Conservation (phyloP, 768 basidiomycete genomes). For the Lactarius vividus region DNA sequence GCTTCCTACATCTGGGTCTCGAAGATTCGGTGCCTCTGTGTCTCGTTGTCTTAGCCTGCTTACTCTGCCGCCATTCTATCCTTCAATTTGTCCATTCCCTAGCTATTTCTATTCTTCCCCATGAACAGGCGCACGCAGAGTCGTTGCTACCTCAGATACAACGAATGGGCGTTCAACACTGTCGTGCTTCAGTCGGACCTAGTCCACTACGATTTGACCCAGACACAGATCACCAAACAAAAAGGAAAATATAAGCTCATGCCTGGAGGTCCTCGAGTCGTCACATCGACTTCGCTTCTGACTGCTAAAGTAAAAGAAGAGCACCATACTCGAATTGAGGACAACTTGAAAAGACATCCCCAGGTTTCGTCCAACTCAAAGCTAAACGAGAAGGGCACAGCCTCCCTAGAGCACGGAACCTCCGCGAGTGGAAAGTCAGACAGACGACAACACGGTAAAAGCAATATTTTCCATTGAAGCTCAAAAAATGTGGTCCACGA, state of each 20-base stretch:
- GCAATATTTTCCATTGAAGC: not conserved
- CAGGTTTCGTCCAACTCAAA: not conserved
- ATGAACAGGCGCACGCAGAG: not conserved
- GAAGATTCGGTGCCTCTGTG: not conserved
- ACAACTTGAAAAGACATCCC: not conserved
- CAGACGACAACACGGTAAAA: not conserved
- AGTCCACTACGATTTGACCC: not conserved
- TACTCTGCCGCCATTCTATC: not conserved
- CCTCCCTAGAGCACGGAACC: not conserved
- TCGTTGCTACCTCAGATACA: not conserved
- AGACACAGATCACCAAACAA: not conserved
- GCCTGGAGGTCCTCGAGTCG: not conserved
- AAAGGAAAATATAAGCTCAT: not conserved
- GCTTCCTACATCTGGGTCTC: not conserved
- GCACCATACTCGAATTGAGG: not conserved
- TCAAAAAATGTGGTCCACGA: not conserved
- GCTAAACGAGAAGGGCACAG: too few species aligned
- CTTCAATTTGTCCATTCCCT: not conserved
- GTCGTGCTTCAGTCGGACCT: not conserved
- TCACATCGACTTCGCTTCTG: not conserved
- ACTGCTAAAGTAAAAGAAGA: not conserved
- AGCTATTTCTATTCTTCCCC: not conserved
- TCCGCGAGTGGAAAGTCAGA: not conserved
- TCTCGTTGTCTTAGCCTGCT: not conserved
- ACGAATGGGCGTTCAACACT: not conserved